Conservation (phyloP, 2,329 filamentous ascomycete genomes). For the Fusarium sp. region DNA sequence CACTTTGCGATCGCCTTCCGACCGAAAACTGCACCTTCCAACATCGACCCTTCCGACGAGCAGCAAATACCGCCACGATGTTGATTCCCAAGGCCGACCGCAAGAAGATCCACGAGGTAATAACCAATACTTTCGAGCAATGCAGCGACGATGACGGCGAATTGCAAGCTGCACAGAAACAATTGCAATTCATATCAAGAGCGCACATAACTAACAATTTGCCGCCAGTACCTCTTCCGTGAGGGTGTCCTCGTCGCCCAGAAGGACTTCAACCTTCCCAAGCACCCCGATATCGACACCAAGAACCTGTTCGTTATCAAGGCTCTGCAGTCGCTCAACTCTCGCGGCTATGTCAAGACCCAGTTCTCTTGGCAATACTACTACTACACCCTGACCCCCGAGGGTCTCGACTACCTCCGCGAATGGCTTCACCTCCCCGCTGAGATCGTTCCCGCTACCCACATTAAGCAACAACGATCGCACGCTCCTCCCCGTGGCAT, state of each 20-base stretch:
- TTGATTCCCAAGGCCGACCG: conserved; percentile 99
- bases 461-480: conserved; percentile 99
- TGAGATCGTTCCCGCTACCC: conserved; percentile 98
- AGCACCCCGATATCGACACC: conserved; percentile 98
- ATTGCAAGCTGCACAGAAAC: conserved; percentile 35
- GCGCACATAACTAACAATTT: conserved; percentile 42
- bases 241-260: conserved; percentile 94
- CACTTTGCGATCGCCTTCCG: conserved; percentile 56
- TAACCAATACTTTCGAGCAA: conserved; percentile 16
- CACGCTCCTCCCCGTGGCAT: conserved; percentile 98
- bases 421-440: conserved; percentile 99
- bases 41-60: conserved; percentile 61
- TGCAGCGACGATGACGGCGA: conserved; percentile 19
- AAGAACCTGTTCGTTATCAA: conserved; percentile 99
- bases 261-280: conserved; percentile 99
- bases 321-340: conserved; percentile 97
- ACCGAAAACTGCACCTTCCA: conserved; percentile 57
- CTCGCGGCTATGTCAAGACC: conserved; percentile 98
- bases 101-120: conserved; percentile 97
- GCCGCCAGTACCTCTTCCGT: conserved; percentile 88
- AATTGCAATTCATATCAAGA: conserved; percentile 13
- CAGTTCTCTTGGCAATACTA: conserved; percentile 99
- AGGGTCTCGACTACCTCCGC: conserved; percentile 99
- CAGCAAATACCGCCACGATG: conserved; percentile 73
- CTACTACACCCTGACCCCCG: conserved; percentile 99